A percentile compares a stretch with the other conserved stretches of the same genome.
These are phyloP conservation scores for Arabidopsis arenosa DNA, from an alignment of 345 rosid species.

Conservation along the genomic window DNA sequence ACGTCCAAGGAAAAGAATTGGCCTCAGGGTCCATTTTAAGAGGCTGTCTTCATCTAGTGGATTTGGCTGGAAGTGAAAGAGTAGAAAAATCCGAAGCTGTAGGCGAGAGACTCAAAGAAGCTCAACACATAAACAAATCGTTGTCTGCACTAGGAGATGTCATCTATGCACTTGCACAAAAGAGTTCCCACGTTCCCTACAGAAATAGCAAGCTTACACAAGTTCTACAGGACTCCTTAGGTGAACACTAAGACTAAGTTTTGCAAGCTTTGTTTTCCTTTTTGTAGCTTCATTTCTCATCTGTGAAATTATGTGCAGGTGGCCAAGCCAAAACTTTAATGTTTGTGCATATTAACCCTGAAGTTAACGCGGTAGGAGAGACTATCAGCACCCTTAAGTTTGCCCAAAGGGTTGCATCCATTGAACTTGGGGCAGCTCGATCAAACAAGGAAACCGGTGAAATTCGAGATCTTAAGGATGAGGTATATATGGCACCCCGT, in stretches of 20 bases:
- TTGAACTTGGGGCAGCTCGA: conserved; percentile 95
- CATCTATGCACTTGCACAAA: conserved; percentile 93
- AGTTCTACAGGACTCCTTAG: conserved; percentile 91
- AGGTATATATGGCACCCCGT: conserved; percentile 54
- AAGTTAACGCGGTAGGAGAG: conserved; percentile 80
- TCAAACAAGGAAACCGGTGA: conserved; percentile 95
- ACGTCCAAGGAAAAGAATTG: conserved; percentile 85
- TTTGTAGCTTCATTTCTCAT: conserved; percentile 15
- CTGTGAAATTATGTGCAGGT: conserved; percentile 50
- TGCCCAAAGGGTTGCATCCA: conserved; percentile 92
- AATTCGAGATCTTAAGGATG: conserved; percentile 86
- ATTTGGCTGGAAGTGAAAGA: conserved; percentile 98
- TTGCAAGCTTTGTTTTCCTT: background rate
- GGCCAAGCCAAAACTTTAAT: conserved; percentile 98
- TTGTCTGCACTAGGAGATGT: conserved; percentile 98
- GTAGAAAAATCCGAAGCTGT: conserved; percentile 96
- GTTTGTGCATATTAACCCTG: conserved; percentile 96
- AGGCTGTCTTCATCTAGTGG: conserved; percentile 96
- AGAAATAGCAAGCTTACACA: conserved; percentile 98
- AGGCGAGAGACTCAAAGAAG: conserved; percentile 97
- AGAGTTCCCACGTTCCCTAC: conserved; percentile 89
- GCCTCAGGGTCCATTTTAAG: conserved; percentile 79
- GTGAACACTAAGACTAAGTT: conserved; percentile 46
- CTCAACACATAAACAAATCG: conserved; percentile 92
- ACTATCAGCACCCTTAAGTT: conserved; percentile 95